phyloP scores from a whole-genome alignment of 257 asterid species.

The Nicotiana noctiflora region DNA sequence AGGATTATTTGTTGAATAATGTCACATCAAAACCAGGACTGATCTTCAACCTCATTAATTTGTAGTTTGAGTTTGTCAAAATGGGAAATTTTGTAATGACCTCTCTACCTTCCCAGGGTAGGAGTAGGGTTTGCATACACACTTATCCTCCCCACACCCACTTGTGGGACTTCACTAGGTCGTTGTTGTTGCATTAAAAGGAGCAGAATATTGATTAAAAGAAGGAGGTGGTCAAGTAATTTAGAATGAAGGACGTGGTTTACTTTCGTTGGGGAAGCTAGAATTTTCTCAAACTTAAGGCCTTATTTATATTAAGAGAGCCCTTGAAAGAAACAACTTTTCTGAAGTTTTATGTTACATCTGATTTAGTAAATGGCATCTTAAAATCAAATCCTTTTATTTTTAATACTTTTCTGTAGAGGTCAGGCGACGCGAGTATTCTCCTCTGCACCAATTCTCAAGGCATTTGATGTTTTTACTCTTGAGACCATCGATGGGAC shows the following conservation, averaged over 20 bases:
- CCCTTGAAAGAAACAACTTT: neutral
- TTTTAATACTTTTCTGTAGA: constrained; percentile 5
- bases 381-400: constrained; percentile 1
- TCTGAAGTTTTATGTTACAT: neutral
- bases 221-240: neutral
- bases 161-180: too few species aligned
- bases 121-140: too few species aligned
- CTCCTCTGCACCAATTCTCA: constrained; percentile 63
- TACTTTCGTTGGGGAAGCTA: neutral
- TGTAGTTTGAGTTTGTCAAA: neutral
- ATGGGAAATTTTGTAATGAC: neutral
- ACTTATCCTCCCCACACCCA: too few species aligned
- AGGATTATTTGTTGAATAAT: neutral
- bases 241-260: neutral
- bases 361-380: neutral
- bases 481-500: constrained; percentile 70
- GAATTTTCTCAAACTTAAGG: neutral
- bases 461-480: constrained; percentile 41
- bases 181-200: neutral
- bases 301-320: neutral
- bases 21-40: neutral
- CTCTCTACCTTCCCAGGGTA: too few species aligned
- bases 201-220: neutral
- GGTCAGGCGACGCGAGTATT: constrained; percentile 39
- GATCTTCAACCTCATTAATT: neutral